Evolutionary conservation across 2,329 filamentous ascomycete genomes (phyloP).

Genomic region (Capronia americana): DNA sequence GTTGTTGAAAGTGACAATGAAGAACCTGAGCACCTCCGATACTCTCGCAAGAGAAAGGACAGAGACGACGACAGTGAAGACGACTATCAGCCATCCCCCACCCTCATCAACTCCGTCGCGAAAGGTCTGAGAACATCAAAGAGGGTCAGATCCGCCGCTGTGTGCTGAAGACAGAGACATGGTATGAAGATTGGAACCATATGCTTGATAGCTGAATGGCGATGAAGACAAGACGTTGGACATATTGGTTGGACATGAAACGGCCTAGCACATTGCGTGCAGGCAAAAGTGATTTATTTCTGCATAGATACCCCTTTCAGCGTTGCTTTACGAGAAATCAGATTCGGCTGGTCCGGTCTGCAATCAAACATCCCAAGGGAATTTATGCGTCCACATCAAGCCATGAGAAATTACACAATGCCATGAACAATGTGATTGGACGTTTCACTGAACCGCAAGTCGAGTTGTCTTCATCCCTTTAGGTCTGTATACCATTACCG

Average conservation of each 20-base stretch:
- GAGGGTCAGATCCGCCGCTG: background rate
- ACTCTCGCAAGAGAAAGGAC: constrained; percentile 15
- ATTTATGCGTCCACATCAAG: background rate
- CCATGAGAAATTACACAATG: background rate
- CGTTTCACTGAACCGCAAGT: background rate
- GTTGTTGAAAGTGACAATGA: constrained; percentile 8
- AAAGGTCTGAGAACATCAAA: constrained; percentile 17
- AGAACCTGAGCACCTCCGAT: constrained; percentile 1
- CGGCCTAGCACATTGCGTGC: background rate
- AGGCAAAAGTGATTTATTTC: background rate
- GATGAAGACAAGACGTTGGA: background rate
- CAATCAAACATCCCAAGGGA: background rate
- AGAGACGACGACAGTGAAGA: constrained; percentile 27
- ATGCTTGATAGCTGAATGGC: background rate
- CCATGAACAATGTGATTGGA: background rate
- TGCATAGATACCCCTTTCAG: background rate
- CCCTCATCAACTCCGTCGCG: constrained; percentile 10
- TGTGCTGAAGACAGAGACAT: background rate
- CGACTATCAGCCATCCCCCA: constrained; percentile 16
- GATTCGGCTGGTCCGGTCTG: constrained; percentile 17
- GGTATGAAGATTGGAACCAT: background rate
- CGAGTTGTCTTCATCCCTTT: background rate
- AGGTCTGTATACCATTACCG: background rate
- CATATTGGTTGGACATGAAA: background rate
- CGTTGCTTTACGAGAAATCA: constrained; percentile 1